Percentiles rank a stretch among this genome's conserved stretches.
phyloP scores from a whole-genome alignment of 208 protist genomes.

The Trypanosomatidae sp. region DNA sequence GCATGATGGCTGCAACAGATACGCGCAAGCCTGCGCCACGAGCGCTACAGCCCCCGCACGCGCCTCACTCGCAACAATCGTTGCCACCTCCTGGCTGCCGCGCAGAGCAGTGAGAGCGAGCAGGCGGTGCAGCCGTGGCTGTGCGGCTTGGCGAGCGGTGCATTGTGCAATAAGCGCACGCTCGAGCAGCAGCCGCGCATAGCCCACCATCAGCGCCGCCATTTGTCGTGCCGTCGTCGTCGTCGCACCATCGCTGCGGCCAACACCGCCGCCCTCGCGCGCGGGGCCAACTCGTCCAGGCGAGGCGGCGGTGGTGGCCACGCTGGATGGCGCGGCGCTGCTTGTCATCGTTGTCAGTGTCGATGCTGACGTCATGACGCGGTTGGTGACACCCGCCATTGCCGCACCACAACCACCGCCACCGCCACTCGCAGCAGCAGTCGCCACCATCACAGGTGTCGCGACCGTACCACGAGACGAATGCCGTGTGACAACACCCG shows the following conservation, averaged over 20 bases:
- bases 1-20: slow-evolving; percentile 21
- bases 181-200: slow-evolving; percentile 60
- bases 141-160: slow-evolving; percentile 14
- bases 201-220: slow-evolving; percentile 55
- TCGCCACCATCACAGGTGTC: no score
- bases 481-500: slow-evolving; percentile 14
- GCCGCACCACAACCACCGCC: no score
- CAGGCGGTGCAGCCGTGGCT: slow-evolving; percentile 22
- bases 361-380: no score
- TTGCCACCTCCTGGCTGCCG: slow-evolving; percentile 11
- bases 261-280: background rate
- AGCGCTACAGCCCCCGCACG: slow-evolving; percentile 20
- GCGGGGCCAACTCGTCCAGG: no score
- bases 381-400: no score
- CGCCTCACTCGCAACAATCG: slow-evolving; percentile 24
- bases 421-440: no score
- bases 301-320: no score
- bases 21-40: slow-evolving; percentile 27
- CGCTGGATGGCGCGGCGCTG: no score
- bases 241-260: background rate
- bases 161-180: slow-evolving; percentile 39
- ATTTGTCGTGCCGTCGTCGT: slow-evolving; percentile 34
- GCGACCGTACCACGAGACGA: no score
- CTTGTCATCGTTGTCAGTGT: no score
- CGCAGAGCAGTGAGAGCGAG: slow-evolving; percentile 58